Evolutionary conservation across 2,329 filamentous ascomycete species (phyloP), one percentile per base, ranked within the genome.

Genomic region (Exophiala phaeomuriformis): DNA sequence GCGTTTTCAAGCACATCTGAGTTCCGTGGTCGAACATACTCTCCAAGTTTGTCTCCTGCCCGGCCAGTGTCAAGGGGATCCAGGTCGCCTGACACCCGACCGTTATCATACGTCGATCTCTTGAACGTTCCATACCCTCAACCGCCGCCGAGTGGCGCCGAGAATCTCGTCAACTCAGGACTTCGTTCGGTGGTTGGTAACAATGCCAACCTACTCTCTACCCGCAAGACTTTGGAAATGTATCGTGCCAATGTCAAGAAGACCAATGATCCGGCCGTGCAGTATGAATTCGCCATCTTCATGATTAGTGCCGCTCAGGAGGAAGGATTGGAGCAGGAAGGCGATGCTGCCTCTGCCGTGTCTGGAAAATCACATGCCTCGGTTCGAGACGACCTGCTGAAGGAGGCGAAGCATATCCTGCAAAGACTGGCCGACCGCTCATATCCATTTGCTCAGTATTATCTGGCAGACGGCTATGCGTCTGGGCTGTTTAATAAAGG

Each of bases 391-490:
- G 83, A 90, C 60, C 75, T 97, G 56, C 75, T 95, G 44, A 83
- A 83, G 35, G 93, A 98, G 77, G 90, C 93, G 55, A 88, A 89
- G 66, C 83, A 84, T 56, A 96, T 97, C 64, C 74, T 98, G 42
- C 88, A 94, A 71, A 85, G 84, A 58, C 78, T 97, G 48, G 80
- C 90, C 12, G 91, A 90, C 71, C 84, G 83, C 53, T 89, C 89
- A 43, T 96, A 96, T 68, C 93, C 93, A 1, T 97, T 96, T 69
- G 93, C 93, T 2, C 93, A 98, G 69, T 98, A 98, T 72, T 97
- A 97, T 68, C 82, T 98, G 8, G 93, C 84, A 19, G 93, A 98
- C 67, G 93, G 93, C 1, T 95, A 88, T 67, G 88, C 90, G 2
- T 96, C 91, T 4, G 93, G 93, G 0, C 76, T 98, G 28, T 97